These are phyloP conservation scores for Panellus pusillus DNA, from an alignment of 768 basidiomycete genomes.

Conservation along the genomic window DNA sequence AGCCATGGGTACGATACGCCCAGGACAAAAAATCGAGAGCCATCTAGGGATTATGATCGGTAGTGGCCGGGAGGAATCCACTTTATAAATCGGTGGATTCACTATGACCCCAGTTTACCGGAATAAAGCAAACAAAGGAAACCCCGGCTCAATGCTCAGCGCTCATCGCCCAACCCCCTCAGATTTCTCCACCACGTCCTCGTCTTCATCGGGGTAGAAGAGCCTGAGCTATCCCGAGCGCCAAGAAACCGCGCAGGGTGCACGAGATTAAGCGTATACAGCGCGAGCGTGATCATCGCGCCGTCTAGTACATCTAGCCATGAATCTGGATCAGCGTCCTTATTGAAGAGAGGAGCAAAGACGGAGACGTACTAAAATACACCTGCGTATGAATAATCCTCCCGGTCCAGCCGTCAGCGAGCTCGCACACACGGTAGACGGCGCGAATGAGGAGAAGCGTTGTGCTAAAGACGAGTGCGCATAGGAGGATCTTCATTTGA, in stretches of 20 bases:
- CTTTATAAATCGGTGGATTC: no score
- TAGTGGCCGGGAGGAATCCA: no score
- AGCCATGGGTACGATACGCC: no score
- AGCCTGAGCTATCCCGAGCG: no score
- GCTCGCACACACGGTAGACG: slow-evolving; percentile 54
- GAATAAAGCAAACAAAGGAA: no score
- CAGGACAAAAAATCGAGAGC: no score
- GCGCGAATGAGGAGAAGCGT: slow-evolving; percentile 48
- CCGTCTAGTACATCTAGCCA: slow-evolving; percentile 39
- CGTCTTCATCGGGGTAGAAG: no score
- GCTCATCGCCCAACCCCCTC: no score
- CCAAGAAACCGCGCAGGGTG: slow-evolving; percentile 41
- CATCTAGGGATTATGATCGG: no score
- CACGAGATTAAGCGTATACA: slow-evolving; percentile 41
- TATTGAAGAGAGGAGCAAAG: background rate
- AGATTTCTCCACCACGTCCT: no score
- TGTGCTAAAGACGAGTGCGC: slow-evolving; percentile 40
- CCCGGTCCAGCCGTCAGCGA: slow-evolving; percentile 52
- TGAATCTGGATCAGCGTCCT: background rate
- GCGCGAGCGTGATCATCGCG: slow-evolving; percentile 42
- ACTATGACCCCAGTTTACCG: no score
- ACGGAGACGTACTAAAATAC: slow-evolving; percentile 34
- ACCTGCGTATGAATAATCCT: slow-evolving; percentile 48
- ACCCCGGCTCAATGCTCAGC: no score
- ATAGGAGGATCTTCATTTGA: slow-evolving; percentile 29